A percentile compares a stretch with the other conserved stretches of the same genome.
phyloP scores from a whole-genome alignment of 805 yeast species.

The Kuraishia hungarica region DNA sequence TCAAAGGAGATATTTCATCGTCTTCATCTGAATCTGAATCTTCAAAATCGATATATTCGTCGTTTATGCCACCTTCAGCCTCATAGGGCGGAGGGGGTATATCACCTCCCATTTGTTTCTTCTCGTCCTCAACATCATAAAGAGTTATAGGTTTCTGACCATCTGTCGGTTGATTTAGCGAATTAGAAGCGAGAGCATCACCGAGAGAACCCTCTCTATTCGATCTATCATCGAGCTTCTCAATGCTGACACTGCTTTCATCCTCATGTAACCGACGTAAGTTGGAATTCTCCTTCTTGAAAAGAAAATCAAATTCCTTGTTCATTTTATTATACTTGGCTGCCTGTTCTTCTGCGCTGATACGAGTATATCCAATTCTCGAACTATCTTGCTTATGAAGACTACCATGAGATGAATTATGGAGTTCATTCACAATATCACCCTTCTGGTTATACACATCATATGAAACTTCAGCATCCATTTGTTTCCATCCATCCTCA shows the following conservation, averaged over 20 bases:
- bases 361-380: conserved; percentile 76
- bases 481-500: conserved; percentile 65
- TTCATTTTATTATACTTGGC: conserved; percentile 51
- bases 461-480: conserved; percentile 72
- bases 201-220: neutral
- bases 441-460: conserved; percentile 81
- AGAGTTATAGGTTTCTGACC: neutral
- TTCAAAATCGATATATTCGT: conserved; percentile 19
- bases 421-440: conserved; percentile 38
- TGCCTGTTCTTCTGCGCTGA: conserved; percentile 81
- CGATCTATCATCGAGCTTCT: neutral
- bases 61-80: conserved; percentile 14
- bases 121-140: conserved; percentile 3
- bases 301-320: conserved; percentile 43
- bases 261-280: conserved; percentile 18
- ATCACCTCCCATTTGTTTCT: conserved; percentile 9
- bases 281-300: conserved; percentile 25
- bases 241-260: neutral
- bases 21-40: conserved; percentile 19
- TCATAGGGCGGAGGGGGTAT: conserved; percentile 9
- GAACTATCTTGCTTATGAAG: conserved; percentile 29
- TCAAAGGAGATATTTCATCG: conserved; percentile 37
- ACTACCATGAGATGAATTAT: conserved; percentile 16
- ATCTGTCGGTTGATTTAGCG: neutral
- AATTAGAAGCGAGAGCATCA: no score